A percentile compares a stretch with the other conserved stretches of the same genome.
These are phyloP conservation scores for Leishmania gerbilli DNA, from an alignment of 208 protist species.

Conservation along the genomic window DNA sequence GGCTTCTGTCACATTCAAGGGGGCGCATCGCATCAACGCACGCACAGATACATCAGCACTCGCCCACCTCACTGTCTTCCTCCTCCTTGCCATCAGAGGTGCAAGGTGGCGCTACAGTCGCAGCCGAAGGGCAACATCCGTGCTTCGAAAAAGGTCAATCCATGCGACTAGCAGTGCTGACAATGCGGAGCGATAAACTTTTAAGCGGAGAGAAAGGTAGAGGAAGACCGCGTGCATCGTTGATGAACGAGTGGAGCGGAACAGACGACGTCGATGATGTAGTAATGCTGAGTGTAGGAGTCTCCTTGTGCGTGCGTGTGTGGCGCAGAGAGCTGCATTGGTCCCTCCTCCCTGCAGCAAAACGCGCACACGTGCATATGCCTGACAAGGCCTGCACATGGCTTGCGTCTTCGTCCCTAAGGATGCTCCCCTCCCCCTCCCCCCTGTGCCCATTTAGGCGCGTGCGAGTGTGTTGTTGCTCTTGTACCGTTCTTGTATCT, in stretches of 20 bases:
- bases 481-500: neutral
- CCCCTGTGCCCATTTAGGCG: neutral
- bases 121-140: neutral
- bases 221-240: neutral
- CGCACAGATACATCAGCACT: neutral
- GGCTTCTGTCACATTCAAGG: neutral
- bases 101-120: neutral
- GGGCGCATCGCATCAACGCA: neutral
- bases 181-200: neutral
- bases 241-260: neutral
- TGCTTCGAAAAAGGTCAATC: neutral
- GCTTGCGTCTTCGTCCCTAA: neutral
- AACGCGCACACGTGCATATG: too few relatives aligned
- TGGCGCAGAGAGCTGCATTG: neutral
- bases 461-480: neutral
- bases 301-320: neutral
- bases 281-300: neutral
- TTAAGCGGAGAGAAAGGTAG: neutral
- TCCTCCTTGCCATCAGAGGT: neutral
- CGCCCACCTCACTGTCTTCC: neutral
- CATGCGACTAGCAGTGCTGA: neutral
- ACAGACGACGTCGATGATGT: neutral
- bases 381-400: neutral
- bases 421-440: neutral
- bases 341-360: neutral